These are phyloP conservation scores for Myochromella boudieri DNA, from an alignment of 768 basidiomycete species.

Conservation along the genomic window DNA sequence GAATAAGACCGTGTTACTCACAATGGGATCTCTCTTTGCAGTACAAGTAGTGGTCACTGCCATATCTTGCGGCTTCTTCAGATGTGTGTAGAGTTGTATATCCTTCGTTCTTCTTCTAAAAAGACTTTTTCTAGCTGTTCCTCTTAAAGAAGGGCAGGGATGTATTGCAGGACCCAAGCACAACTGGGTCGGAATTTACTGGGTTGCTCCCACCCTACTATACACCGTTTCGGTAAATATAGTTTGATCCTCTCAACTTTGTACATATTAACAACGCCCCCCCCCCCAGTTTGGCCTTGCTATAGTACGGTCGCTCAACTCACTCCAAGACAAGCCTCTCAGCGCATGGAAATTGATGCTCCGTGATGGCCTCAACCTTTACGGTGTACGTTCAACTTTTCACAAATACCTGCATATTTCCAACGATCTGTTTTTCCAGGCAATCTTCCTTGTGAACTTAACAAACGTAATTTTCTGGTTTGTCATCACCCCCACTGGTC, in stretches of 20 bases:
- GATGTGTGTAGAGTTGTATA: conserved; percentile 42
- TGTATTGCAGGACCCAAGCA: conserved; percentile 83
- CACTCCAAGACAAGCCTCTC: conserved; percentile 57
- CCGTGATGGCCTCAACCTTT: conserved; percentile 85
- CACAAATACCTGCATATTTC: background rate
- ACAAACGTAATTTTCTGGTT: conserved; percentile 88
- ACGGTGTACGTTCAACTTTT: conserved; percentile 49
- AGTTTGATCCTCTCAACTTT: background rate
- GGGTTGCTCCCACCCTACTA: conserved; percentile 74
- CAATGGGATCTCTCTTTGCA: conserved; percentile 60
- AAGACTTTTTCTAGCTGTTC: conserved; percentile 59
- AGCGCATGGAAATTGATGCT: conserved; percentile 86
- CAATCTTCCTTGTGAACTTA: conserved; percentile 79
- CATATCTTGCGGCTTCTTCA: conserved; percentile 76
- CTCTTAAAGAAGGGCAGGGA: conserved; percentile 71
- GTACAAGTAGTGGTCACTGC: conserved; percentile 73
- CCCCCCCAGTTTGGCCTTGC: conserved; percentile 54
- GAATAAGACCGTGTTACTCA: conserved; percentile 47
- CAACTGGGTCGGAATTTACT: conserved; percentile 86
- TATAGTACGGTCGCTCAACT: conserved; percentile 55
- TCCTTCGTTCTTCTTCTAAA: conserved; percentile 1
- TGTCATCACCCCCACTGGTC: conserved; percentile 65
- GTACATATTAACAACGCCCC: background rate
- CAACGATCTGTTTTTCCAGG: conserved; percentile 31
- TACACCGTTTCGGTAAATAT: conserved; percentile 64